Evolutionary conservation across 139 green algal species (phyloP), one percentile per base, ranked within the genome.

Genomic region (Nannochloris sp.): DNA sequence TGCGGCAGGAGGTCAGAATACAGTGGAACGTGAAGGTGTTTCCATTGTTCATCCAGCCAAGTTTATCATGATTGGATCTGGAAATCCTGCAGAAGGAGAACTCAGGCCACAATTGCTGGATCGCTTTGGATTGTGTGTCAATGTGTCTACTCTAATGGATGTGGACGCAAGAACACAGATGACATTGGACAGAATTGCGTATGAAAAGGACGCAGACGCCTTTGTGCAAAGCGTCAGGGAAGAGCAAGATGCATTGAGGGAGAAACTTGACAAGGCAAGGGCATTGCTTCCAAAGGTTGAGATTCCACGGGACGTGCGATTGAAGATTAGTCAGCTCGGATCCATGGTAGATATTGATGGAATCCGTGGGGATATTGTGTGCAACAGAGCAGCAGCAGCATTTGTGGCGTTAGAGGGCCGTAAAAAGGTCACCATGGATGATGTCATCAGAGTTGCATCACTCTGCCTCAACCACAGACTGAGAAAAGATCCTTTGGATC

Each of bases 21-120:
- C 88, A n/a, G 90, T 97, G 63, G 90, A 97, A 83, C 78, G 90
- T n/a, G 90, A 97, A 75, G 89, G 90, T 51, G 79, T 97, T 56
- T 88, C 78, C 60, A 87, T 97, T 23, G 69, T 82, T 11, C 90
- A 97, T 75, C 90, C 90, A 4, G 89, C 90, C 25, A 86, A 85
- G 57, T 97, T 96, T 76, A 95, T 97, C 81, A 90, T 96, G 84
- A 90, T 96, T 48, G 88, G 69, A 36, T 64, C 49, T 48, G 77
- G 81, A 23, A 86, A 84, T 66, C 79, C 76, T 4, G 71, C 75
- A 74, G 90, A 97, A 72, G 91, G 91, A 8, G 90, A 96, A 84
- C 60, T 97, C 69, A 79, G 91, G 15, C 91, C 88, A 44, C 91
- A 97, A 82, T 85, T 97, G 69, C 82, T 97, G 57, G 91, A 96